A percentile compares a stretch with the other conserved stretches of the same genome.
These are phyloP conservation scores for Corchorus capsularis DNA, from an alignment of 345 rosid species.

Conservation along the genomic window DNA sequence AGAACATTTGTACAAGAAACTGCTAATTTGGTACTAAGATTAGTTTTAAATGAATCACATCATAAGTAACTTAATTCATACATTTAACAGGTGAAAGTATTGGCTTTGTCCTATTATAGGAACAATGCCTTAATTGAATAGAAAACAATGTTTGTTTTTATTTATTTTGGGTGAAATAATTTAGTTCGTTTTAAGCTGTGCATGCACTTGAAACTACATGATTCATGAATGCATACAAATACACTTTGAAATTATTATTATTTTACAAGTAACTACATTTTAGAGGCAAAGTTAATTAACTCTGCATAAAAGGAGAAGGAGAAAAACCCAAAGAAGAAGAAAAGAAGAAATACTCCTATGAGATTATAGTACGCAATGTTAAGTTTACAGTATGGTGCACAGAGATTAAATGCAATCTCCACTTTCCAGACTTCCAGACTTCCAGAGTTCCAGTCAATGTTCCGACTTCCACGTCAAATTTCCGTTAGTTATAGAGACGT, in stretches of 20 bases:
- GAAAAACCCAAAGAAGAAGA: background rate
- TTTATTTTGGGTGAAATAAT: background rate
- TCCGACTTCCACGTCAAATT: conserved; percentile 18
- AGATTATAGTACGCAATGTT: background rate
- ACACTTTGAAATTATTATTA: background rate
- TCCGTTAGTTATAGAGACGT: background rate
- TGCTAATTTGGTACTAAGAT: background rate
- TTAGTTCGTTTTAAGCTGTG: too few species aligned
- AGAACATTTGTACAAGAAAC: too few species aligned
- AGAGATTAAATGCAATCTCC: background rate
- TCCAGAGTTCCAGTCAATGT: too few species aligned
- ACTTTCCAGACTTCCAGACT: too few species aligned
- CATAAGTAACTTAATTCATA: background rate
- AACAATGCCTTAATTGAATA: background rate
- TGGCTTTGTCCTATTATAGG: background rate
- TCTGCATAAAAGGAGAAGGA: background rate
- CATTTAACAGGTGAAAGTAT: background rate
- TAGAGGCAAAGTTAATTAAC: background rate
- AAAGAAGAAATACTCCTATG: background rate
- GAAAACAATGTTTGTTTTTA: background rate
- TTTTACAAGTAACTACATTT: background rate
- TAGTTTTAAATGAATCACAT: background rate
- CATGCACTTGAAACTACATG: background rate
- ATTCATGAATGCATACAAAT: background rate
- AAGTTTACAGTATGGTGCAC: background rate